Evolutionary conservation across 192 early-diverging fungal species (phyloP), one percentile per base, ranked within the genome.

Genomic region (Backusella circina): DNA sequence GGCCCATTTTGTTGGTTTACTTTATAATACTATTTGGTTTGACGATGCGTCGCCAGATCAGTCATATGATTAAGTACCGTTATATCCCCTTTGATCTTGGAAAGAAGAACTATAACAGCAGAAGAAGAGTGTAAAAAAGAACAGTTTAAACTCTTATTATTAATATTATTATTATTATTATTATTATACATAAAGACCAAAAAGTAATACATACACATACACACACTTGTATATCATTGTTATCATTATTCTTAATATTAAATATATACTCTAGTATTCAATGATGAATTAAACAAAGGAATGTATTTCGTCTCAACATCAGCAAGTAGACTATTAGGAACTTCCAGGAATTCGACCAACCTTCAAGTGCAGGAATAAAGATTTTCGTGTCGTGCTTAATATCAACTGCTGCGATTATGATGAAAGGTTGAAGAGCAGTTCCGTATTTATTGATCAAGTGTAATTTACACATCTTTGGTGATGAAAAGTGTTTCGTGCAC

Each of bases 1-100:
- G 98, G 98, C 98, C 98, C 3, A 99, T 98, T 77, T 88, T 99
- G 33, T 83, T 98, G 83, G 86, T 98, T 66, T 99, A 99, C 86
- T 99, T 98, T 82, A 83, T 95, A 61, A 90, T 97, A 79, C 87
- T 99, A 33, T 96, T 98, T 82, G 86, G 90, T 15, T 86, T 99
- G 39, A 98, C 98, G 3, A 99, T 99, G 98, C 90, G 91, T 77
- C 88, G 96, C 72, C 98, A 98, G 81, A 97, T 99, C 82, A 86
- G 90, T 74, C 98, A 99, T 76, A 99, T 99, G 98, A 91, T 97
- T 80, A 96, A 94, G 83, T 93, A 97, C 86, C 90, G 91, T 75
- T 98, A 96, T 74, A 86, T 95, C 54, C 94, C 94, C 23, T 94
- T 94, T 80, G 91, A 95, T 84, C 82, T 93, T 78, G 91, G 90